Evolutionary conservation across 1,284 basidiomycete species (phyloP).

Genomic region (Inonotus obliquus): DNA sequence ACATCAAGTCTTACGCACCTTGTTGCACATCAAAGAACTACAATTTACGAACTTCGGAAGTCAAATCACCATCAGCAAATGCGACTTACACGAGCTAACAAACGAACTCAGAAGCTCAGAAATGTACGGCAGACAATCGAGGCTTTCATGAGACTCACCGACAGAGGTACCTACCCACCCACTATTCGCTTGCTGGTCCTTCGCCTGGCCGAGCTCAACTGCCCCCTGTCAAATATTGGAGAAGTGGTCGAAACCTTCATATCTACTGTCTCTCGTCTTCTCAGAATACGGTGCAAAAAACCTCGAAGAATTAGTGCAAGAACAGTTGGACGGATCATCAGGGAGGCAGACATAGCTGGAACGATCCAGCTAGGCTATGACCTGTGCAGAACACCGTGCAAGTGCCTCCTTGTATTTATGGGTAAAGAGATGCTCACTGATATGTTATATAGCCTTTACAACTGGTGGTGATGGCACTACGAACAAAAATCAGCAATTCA

Average conservation of each 20-base stretch:
- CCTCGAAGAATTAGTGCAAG: neutral
- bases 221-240: neutral
- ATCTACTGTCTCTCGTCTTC: neutral
- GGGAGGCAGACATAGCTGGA: neutral
- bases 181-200: neutral
- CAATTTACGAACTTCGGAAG: neutral
- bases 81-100: neutral
- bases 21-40: neutral
- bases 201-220: neutral
- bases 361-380: neutral
- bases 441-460: neutral
- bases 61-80: neutral
- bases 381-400: neutral
- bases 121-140: neutral
- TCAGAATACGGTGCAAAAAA: neutral
- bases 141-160: neutral
- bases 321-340: neutral
- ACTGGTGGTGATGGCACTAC: neutral
- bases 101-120: neutral
- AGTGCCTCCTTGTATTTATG: neutral
- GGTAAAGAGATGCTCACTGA: neutral
- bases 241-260: neutral
- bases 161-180: neutral
- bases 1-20: neutral
- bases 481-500: neutral